These are phyloP conservation scores for Fusarium secorum DNA, from an alignment of 2,329 filamentous ascomycete species.

Conservation along the genomic window DNA sequence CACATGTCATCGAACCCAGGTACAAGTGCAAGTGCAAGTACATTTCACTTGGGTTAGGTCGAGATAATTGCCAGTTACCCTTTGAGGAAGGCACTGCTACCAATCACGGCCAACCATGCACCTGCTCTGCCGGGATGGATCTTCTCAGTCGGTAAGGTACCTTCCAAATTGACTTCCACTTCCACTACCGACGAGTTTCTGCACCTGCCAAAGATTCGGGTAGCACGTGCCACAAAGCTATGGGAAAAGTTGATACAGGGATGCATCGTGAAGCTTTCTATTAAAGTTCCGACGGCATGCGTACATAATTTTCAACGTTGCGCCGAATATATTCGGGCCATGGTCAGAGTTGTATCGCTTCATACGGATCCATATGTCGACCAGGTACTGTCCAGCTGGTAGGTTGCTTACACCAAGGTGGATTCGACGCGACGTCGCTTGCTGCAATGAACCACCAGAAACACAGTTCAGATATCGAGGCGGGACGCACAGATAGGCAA, in stretches of 20 bases:
- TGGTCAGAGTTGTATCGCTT: neutral
- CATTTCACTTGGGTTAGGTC: neutral
- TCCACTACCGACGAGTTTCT: conserved; percentile 8
- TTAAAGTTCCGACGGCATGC: neutral
- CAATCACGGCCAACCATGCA: neutral
- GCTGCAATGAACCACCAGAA: conserved; percentile 5
- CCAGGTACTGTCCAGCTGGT: neutral
- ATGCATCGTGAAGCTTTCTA: neutral
- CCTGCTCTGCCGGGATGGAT: neutral
- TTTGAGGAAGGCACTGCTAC: conserved; percentile 7
- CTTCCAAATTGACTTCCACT: conserved; percentile 2
- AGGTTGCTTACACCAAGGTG: conserved; percentile 14
- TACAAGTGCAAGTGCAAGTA: conserved; percentile 3
- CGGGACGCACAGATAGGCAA: neutral
- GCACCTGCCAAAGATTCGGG: neutral
- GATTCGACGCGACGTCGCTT: conserved; percentile 1
- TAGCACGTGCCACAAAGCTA: conserved; percentile 12
- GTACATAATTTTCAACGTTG: neutral
- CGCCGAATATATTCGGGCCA: conserved; percentile 8
- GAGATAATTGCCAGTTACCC: conserved; percentile 2
- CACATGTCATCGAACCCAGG: neutral
- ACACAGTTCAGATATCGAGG: conserved; percentile 4
- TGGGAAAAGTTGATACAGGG: neutral
- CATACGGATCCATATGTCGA: neutral
- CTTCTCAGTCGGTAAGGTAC: neutral